phyloP scores from a whole-genome alignment of 768 basidiomycete genomes.

The Phlegmacium glaucopus region DNA sequence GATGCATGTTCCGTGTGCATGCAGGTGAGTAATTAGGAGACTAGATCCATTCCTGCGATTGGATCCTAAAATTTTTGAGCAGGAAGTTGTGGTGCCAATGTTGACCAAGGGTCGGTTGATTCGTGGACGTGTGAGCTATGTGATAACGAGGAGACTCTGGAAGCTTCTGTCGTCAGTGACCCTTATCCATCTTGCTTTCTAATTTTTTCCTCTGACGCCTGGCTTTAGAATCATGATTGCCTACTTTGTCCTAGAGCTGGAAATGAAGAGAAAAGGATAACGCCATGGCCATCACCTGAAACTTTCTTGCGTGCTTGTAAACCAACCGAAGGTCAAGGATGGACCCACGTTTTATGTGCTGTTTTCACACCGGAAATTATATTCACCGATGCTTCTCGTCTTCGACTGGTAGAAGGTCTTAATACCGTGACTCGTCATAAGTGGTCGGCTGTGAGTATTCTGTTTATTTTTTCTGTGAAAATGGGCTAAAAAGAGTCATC shows the following conservation, averaged over 20 bases:
- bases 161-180: constrained; percentile 73
- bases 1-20: constrained; percentile 78
- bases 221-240: constrained; percentile 71
- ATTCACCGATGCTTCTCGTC: constrained; percentile 69
- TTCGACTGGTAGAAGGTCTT: constrained; percentile 85
- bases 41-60: constrained; percentile 1
- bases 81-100: constrained; percentile 69
- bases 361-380: constrained; percentile 83
- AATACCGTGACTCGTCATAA: constrained; percentile 66
- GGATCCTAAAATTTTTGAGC: background rate
- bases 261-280: constrained; percentile 46
- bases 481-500: background rate
- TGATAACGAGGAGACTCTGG: constrained; percentile 75
- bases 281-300: constrained; percentile 47
- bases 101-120: constrained; percentile 61
- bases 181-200: background rate
- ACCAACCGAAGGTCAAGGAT: constrained; percentile 90
- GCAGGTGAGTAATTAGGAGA: constrained; percentile 48
- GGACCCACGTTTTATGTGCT: constrained; percentile 89
- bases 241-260: constrained; percentile 72
- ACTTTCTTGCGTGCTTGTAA: constrained; percentile 76
- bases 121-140: constrained; percentile 89
- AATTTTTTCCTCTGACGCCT: constrained; percentile 1
- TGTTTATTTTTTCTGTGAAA: background rate
- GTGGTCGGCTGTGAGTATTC: constrained; percentile 65